These are phyloP conservation scores for Ceratocystis eucalypticola DNA, from an alignment of 2,329 filamentous ascomycete genomes.

Conservation along the genomic window DNA sequence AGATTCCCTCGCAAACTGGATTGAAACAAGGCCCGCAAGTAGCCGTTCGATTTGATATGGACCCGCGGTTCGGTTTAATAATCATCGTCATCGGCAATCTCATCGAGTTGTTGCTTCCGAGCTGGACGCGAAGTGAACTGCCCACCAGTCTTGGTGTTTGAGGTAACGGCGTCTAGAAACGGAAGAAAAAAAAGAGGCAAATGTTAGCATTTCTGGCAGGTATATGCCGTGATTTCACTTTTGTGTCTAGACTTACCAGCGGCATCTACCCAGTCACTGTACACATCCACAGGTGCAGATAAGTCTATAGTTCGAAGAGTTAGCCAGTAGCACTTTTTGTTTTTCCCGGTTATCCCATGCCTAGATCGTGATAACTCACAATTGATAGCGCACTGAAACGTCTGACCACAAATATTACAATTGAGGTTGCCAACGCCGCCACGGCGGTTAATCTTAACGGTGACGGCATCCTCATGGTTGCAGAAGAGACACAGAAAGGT, in stretches of 20 bases:
- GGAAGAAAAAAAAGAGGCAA: neutral
- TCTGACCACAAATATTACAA: constrained; percentile 88
- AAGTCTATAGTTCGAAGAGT: constrained; percentile 46
- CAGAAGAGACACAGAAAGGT: constrained; percentile 97
- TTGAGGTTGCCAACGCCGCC: constrained; percentile 68
- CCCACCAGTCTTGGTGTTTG: constrained; percentile 13
- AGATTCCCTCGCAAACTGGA: neutral
- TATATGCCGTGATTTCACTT: neutral
- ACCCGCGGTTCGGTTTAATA: neutral
- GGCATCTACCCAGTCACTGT: constrained; percentile 96
- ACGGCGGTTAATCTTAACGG: constrained; percentile 90
- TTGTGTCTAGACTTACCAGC: constrained; percentile 33
- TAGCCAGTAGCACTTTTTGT: neutral
- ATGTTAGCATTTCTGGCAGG: neutral
- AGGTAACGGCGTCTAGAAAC: constrained; percentile 13
- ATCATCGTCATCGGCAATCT: constrained; percentile 15
- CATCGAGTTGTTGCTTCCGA: constrained; percentile 15
- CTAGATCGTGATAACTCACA: constrained; percentile 42
- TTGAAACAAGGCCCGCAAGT: neutral
- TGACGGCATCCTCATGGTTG: constrained; percentile 89
- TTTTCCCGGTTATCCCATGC: neutral
- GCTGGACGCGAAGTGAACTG: constrained; percentile 16
- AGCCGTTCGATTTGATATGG: neutral
- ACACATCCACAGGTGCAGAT: constrained; percentile 84
- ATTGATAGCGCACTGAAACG: constrained; percentile 85